These are phyloP conservation scores for Hypsizygus marmoreus DNA, from an alignment of 768 basidiomycete genomes.

Conservation along the genomic window DNA sequence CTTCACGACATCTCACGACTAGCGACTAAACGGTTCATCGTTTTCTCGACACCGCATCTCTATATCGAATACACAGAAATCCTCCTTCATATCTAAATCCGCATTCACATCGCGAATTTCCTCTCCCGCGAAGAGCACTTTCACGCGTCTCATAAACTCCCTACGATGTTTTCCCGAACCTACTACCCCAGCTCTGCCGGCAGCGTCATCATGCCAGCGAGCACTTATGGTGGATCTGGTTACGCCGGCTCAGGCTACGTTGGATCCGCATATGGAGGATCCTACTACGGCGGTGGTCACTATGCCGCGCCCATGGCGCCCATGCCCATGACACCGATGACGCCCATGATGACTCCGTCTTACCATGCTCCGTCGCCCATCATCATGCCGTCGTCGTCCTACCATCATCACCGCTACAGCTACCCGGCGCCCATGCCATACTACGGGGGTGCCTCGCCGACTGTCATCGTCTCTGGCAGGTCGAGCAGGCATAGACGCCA, in stretches of 20 bases:
- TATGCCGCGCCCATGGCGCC: conserved; percentile 12
- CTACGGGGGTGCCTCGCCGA: conserved; percentile 11
- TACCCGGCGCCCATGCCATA: conserved; percentile 12
- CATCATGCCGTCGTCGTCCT: conserved; percentile 12
- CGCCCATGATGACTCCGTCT: conserved; percentile 13
- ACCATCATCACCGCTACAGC: conserved; percentile 6
- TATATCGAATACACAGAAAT: background rate
- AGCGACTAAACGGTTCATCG: conserved; percentile 1
- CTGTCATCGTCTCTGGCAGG: conserved; percentile 14
- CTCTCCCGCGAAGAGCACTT: background rate
- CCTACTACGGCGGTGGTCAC: conserved; percentile 12
- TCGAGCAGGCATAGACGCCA: conserved; percentile 12
- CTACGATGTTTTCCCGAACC: conserved; percentile 16
- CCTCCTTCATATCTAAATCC: background rate
- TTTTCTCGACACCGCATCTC: background rate
- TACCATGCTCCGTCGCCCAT: conserved; percentile 14
- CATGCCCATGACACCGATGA: no score
- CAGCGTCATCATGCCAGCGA: conserved; percentile 20
- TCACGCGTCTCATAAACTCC: conserved; percentile 1
- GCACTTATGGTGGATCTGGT: conserved; percentile 15
- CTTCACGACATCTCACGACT: conserved; percentile 18
- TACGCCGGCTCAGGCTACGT: conserved; percentile 13
- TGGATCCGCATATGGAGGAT: conserved; percentile 8
- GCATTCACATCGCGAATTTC: background rate
- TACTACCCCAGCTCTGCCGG: conserved; percentile 20